Conservation (phyloP, 2,329 filamentous ascomycete genomes). For the Elsinoe perseae region DNA sequence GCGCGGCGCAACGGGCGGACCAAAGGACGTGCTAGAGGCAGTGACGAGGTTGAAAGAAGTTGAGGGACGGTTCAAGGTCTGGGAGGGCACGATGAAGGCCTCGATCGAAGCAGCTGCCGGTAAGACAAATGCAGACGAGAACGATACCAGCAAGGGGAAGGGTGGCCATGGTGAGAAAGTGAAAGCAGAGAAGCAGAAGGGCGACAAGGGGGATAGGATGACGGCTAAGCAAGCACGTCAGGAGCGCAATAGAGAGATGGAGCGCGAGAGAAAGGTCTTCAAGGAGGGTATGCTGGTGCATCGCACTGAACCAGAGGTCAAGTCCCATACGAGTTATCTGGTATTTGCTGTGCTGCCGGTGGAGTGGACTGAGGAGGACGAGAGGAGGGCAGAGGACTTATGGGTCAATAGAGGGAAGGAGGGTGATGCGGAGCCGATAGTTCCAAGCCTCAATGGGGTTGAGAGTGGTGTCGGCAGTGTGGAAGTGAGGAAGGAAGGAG, state of each 20-base stretch:
- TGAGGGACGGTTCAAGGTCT: conserved; percentile 60
- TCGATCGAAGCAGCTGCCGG: conserved; percentile 9
- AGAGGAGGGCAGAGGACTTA: conserved; percentile 52
- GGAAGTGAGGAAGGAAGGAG: conserved; percentile 22
- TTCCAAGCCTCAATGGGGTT: conserved; percentile 38
- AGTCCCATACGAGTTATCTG: conserved; percentile 95
- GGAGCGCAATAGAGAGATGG: conserved; percentile 30
- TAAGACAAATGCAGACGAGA: conserved; percentile 27
- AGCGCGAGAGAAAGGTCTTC: conserved; percentile 50
- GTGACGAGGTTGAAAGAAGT: conserved; percentile 64
- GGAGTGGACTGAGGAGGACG: conserved; percentile 77
- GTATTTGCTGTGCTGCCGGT: conserved; percentile 86
- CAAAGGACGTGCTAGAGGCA: conserved; percentile 72
- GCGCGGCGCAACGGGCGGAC: conserved; percentile 59
- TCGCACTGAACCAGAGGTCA: conserved; percentile 77
- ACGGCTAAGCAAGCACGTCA: conserved; percentile 24
- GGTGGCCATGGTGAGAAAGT: conserved; percentile 26
- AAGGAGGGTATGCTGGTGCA: conserved; percentile 72
- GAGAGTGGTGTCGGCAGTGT: conserved; percentile 36
- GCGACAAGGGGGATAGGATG: conserved; percentile 21
- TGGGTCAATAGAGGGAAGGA: conserved; percentile 45
- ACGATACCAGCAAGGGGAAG: conserved; percentile 15
- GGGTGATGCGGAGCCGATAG: conserved; percentile 36
- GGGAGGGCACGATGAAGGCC: conserved; percentile 42
- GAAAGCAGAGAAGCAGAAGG: conserved; percentile 23